Evolutionary conservation across 768 basidiomycete species (phyloP).

Genomic region (Tylopilus sp.): DNA sequence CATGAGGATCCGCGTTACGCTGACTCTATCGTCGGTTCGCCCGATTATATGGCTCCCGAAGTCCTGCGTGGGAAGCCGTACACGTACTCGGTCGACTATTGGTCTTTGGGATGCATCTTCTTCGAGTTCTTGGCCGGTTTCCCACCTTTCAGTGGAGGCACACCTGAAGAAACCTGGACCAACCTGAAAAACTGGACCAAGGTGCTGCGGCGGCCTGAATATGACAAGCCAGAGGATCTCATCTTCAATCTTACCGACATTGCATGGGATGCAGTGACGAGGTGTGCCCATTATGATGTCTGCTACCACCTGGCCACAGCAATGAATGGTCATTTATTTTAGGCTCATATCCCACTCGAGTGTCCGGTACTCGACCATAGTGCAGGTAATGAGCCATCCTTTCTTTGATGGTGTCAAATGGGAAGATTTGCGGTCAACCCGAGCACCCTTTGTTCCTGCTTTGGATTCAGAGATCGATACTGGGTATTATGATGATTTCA

Average conservation of each 20-base stretch:
- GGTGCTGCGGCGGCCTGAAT: slow-evolving; percentile 88
- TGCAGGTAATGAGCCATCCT: slow-evolving; percentile 69
- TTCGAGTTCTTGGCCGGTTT: slow-evolving; percentile 98
- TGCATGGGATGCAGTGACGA: slow-evolving; percentile 92
- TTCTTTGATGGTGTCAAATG: slow-evolving; percentile 81
- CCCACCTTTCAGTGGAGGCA: slow-evolving; percentile 95
- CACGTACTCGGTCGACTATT: slow-evolving; percentile 94
- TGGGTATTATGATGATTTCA: slow-evolving; percentile 93
- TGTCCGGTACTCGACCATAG: slow-evolving; percentile 70
- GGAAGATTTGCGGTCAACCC: slow-evolving; percentile 70
- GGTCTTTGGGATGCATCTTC: slow-evolving; percentile 97
- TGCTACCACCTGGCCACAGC: not conserved
- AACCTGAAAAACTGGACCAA: slow-evolving; percentile 98
- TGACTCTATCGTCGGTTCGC: slow-evolving; percentile 95
- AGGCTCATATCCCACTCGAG: slow-evolving; percentile 88
- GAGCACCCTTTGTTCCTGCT: slow-evolving; percentile 91
- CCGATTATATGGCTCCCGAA: slow-evolving; percentile 97
- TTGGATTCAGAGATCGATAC: slow-evolving; percentile 94
- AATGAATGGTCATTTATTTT: not conserved
- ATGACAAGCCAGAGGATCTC: slow-evolving; percentile 92
- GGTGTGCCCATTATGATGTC: slow-evolving; percentile 47
- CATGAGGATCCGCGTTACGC: slow-evolving; percentile 91
- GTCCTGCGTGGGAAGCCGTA: slow-evolving; percentile 94
- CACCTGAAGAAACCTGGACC: slow-evolving; percentile 97
- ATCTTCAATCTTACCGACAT: slow-evolving; percentile 94